Evolutionary conservation across 1,139 yeast species (phyloP).

Genomic region (Debaryomyces sp.): DNA sequence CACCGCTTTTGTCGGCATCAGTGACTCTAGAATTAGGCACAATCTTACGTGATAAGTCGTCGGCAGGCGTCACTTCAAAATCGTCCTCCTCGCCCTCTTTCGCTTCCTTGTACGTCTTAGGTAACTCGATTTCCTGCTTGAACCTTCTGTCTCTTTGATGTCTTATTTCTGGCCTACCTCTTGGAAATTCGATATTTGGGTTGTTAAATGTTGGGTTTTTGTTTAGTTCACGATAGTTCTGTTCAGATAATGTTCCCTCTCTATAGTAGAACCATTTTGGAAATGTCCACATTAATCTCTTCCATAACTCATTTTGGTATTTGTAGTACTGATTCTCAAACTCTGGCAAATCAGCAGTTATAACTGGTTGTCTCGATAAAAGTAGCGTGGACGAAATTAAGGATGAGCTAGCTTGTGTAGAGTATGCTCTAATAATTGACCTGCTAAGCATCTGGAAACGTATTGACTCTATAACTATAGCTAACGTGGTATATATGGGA

Average conservation of each 20-base stretch:
- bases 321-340: conserved; percentile 78
- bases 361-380: conserved; percentile 79
- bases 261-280: conserved; percentile 93
- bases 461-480: background rate
- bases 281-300: conserved; percentile 95
- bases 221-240: conserved; percentile 76
- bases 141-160: conserved; percentile 87
- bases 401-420: conserved; percentile 12
- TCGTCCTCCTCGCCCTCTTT: conserved; percentile 42
- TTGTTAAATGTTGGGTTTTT: conserved; percentile 71
- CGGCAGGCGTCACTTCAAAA: conserved; percentile 30
- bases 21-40: conserved; percentile 73
- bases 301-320: conserved; percentile 85
- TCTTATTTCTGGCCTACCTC: conserved; percentile 83
- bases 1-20: conserved; percentile 68
- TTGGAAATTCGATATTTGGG: conserved; percentile 76
- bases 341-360: conserved; percentile 73
- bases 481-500: background rate
- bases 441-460: conserved; percentile 10
- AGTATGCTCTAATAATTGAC: conserved; percentile 13
- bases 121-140: conserved; percentile 75
- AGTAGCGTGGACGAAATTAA: conserved; percentile 50
- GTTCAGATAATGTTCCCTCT: conserved; percentile 87
- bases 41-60: conserved; percentile 69
- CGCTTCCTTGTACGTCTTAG: conserved; percentile 54